Percentiles rank a stretch among this genome's conserved stretches.
Evolutionary conservation across 1,284 basidiomycete species (phyloP).

Genomic region (Phylloporus gajari): DNA sequence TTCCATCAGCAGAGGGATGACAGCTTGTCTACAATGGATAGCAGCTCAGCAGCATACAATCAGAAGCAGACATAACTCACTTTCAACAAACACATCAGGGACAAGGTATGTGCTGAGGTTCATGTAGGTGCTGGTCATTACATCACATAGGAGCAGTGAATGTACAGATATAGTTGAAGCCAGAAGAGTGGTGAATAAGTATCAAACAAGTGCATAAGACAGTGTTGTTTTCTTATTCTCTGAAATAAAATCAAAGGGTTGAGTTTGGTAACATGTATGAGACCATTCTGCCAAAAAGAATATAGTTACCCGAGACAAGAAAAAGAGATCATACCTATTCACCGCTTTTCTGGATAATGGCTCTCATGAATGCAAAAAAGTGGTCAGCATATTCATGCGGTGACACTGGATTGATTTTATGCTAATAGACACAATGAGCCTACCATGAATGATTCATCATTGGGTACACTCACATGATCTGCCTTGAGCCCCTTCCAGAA

Average conservation of each 20-base stretch:
- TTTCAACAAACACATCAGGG: slow-evolving; percentile 23
- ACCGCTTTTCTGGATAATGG: slow-evolving; percentile 86
- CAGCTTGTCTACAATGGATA: slow-evolving; percentile 17
- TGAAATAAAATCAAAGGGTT: no score
- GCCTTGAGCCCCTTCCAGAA: slow-evolving; percentile 91
- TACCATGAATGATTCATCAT: background rate
- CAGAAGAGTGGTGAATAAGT: no score
- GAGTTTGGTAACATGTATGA: no score
- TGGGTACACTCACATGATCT: slow-evolving; percentile 75
- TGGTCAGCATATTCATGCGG: slow-evolving; percentile 86
- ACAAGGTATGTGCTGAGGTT: slow-evolving; percentile 28
- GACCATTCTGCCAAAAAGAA: no score
- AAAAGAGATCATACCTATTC: slow-evolving; percentile 45
- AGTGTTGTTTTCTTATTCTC: no score
- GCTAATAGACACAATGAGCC: slow-evolving; percentile 56
- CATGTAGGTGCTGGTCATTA: slow-evolving; percentile 24
- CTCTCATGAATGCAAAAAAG: slow-evolving; percentile 89
- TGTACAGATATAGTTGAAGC: slow-evolving; percentile 27
- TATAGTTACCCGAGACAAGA: background rate
- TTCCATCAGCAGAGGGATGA: no score
- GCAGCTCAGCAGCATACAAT: background rate
- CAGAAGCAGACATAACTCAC: slow-evolving; percentile 1
- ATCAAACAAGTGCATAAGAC: no score
- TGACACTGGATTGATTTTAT: slow-evolving; percentile 92
- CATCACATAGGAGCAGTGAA: slow-evolving; percentile 20